Conservation (phyloP, 2,329 filamentous ascomycete species). For the Penicillium hesseltinei region DNA sequence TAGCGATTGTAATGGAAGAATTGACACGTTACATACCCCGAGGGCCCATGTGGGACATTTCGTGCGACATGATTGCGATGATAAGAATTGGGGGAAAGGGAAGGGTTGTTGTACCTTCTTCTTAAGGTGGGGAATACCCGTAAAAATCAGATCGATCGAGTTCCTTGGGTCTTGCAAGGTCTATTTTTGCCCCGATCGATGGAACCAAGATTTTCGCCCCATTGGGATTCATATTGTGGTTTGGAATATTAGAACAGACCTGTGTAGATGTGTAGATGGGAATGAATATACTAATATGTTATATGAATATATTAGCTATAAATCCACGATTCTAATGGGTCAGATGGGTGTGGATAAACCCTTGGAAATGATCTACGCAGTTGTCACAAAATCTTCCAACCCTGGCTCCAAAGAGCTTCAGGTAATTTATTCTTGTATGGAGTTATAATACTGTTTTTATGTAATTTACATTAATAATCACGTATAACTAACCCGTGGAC, state of each 20-base stretch:
- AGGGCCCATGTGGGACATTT: conserved; percentile 45
- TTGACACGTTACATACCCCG: conserved; percentile 31
- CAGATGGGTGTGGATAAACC: neutral
- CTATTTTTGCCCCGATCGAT: neutral
- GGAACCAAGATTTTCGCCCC: neutral
- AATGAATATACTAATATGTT: neutral
- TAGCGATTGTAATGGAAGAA: conserved; percentile 1
- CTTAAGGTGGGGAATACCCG: conserved; percentile 13
- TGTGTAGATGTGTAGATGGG: neutral
- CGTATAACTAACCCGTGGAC: too few relatives aligned
- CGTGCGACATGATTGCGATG: conserved; percentile 36
- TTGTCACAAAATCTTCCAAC: neutral
- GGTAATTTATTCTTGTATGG: neutral
- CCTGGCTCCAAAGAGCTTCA: neutral
- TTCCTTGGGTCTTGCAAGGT: conserved; percentile 11
- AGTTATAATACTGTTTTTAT: neutral
- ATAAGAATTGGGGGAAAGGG: neutral
- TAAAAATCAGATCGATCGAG: conserved; percentile 23
- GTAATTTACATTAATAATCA: neutral
- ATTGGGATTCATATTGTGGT: neutral
- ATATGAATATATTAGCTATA: neutral
- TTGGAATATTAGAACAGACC: neutral
- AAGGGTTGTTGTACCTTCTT: neutral
- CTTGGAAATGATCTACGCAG: neutral
- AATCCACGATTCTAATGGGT: neutral